These are phyloP conservation scores for Phytophthora idaei DNA, from an alignment of 352 stramenopile species.

Conservation along the genomic window DNA sequence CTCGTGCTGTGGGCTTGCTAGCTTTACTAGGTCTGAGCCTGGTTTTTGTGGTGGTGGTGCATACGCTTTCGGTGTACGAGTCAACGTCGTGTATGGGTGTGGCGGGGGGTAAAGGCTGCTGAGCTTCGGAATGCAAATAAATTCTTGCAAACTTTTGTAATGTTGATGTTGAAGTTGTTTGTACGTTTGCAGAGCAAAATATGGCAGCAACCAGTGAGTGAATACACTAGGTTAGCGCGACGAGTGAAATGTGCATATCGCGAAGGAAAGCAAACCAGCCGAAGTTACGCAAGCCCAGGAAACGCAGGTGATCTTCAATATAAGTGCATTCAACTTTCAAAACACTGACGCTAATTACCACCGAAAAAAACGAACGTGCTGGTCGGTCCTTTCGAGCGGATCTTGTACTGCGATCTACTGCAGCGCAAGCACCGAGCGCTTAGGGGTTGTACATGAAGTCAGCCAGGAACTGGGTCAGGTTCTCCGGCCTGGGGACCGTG, in stretches of 20 bases:
- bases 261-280: too few species aligned
- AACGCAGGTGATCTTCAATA: slow-evolving; percentile 32
- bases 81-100: slow-evolving; percentile 54
- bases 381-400: slow-evolving; percentile 1
- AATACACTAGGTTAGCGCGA: too few species aligned
- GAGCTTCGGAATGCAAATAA: slow-evolving; percentile 1
- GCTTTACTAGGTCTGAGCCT: slow-evolving; percentile 30
- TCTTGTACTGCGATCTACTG: slow-evolving; percentile 25
- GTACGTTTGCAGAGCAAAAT: too few species aligned
- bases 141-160: neutral
- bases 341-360: slow-evolving; percentile 33
- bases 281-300: neutral
- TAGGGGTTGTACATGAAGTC: slow-evolving; percentile 82
- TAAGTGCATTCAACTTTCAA: slow-evolving; percentile 34
- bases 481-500: slow-evolving; percentile 51
- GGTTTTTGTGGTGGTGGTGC: slow-evolving; percentile 37
- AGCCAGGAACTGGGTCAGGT: slow-evolving; percentile 60
- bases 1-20: slow-evolving; percentile 20
- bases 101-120: slow-evolving; percentile 55
- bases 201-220: too few species aligned
- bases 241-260: too few species aligned
- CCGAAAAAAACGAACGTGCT: slow-evolving; percentile 13
- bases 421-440: slow-evolving; percentile 29
- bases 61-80: slow-evolving; percentile 60
- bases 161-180: neutral